These are phyloP conservation scores for Paspalum notatum DNA, from an alignment of 176 grass and related monocot species.

Conservation along the genomic window DNA sequence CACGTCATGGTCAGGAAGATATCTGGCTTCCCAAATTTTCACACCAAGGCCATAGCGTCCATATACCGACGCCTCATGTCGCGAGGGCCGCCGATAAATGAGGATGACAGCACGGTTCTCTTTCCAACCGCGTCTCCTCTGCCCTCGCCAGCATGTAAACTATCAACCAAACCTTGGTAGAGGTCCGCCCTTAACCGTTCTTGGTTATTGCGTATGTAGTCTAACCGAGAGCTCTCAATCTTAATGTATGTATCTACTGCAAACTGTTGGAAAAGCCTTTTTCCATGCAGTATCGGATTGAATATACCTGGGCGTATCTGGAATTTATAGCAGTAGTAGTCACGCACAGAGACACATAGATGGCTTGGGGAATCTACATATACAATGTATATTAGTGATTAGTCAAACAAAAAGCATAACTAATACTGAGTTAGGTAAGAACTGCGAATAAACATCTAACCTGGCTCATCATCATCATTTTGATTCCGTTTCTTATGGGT, in stretches of 20 bases:
- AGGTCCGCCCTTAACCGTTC: not conserved
- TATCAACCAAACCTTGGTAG: not conserved
- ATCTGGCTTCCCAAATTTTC: not conserved
- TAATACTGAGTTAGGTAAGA: not conserved
- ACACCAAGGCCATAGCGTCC: not conserved
- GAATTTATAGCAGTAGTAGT: not conserved
- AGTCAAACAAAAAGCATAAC: not conserved
- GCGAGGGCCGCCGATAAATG: not conserved
- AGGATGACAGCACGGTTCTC: not conserved
- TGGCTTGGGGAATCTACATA: not conserved
- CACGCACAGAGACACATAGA: not conserved
- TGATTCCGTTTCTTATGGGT: fast-evolving
- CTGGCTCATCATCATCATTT: not conserved
- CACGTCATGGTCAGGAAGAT: not conserved
- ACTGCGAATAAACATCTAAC: not conserved
- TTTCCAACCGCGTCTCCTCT: not conserved
- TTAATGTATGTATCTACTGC: constrained; percentile 10
- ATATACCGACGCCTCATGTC: not conserved
- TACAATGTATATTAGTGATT: not conserved
- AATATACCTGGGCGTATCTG: not conserved
- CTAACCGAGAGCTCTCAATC: not conserved
- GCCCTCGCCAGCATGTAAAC: not conserved
- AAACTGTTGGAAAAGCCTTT: not conserved
- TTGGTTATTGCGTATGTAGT: not conserved
- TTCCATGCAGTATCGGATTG: not conserved